These are phyloP conservation scores for Noccaea bulbosa DNA, from an alignment of 345 rosid species.

Conservation along the genomic window DNA sequence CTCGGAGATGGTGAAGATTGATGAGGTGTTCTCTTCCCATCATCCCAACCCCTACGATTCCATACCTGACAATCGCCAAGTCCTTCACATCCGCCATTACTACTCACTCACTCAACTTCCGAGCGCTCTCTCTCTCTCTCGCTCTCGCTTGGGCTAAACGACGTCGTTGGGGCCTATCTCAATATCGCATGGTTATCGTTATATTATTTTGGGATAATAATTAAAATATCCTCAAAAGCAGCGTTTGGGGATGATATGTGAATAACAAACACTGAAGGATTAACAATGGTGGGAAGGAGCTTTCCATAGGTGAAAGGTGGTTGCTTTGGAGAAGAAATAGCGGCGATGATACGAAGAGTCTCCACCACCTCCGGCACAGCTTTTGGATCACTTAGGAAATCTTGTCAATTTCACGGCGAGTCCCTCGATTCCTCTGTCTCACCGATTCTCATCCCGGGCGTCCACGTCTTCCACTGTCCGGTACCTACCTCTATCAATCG, in stretches of 20 bases:
- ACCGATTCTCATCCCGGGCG: conserved; percentile 64
- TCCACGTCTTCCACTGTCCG: conserved; percentile 94
- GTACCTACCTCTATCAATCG: conserved; percentile 51
- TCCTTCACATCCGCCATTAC: conserved; percentile 37
- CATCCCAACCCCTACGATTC: conserved; percentile 92
- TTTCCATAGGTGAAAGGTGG: not conserved
- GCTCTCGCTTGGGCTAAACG: not conserved
- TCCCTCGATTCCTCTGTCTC: conserved; percentile 52
- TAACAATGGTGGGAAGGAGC: not conserved
- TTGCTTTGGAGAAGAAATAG: conserved; percentile 17
- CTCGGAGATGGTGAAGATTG: conserved; percentile 78
- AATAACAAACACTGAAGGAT: not conserved
- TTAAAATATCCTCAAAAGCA: no score
- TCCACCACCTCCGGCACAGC: conserved; percentile 43
- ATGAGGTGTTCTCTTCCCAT: conserved; percentile 97
- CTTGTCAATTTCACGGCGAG: conserved; percentile 51
- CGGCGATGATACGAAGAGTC: conserved; percentile 49
- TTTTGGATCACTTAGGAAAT: conserved; percentile 47
- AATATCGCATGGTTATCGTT: not conserved
- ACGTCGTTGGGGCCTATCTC: not conserved
- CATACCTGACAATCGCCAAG: conserved; percentile 57
- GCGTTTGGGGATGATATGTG: no score
- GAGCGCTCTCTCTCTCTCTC: not conserved
- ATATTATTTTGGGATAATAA: no score
- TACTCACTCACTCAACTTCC: not conserved